Evolutionary conservation across 768 basidiomycete genomes (phyloP).

Genomic region (Russula vinacea): DNA sequence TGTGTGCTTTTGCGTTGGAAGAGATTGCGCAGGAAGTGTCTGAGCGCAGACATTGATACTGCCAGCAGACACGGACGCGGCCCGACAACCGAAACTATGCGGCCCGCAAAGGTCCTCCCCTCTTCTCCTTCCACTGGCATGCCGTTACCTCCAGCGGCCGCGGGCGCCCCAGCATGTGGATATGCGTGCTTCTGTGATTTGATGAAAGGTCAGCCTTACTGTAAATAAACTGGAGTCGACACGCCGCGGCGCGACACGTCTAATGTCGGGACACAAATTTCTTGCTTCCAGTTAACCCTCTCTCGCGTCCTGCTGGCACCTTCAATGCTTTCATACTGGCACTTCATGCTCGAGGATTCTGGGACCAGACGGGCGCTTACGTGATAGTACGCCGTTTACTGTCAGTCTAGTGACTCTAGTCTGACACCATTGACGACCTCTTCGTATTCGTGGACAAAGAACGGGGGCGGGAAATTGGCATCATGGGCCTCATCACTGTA

Average conservation of each 20-base stretch:
- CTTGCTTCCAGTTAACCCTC: too few relatives aligned
- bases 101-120: background rate
- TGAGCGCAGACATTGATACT: slow-evolving; percentile 7
- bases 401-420: too few relatives aligned
- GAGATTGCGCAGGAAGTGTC: slow-evolving; percentile 15
- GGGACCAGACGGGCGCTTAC: slow-evolving; percentile 23
- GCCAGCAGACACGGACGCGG: background rate
- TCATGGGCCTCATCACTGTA: slow-evolving; percentile 33
- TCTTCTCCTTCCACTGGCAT: background rate
- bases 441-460: too few relatives aligned
- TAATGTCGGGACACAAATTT: background rate
- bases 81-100: background rate
- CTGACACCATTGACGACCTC: too few relatives aligned
- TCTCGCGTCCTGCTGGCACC: background rate
- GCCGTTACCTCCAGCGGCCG: background rate
- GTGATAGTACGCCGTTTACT: too few relatives aligned
- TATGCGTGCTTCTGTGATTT: background rate
- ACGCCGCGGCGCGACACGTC: background rate
- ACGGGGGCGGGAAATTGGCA: too few relatives aligned
- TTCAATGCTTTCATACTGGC: background rate
- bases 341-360: slow-evolving; percentile 35
- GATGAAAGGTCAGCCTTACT: background rate
- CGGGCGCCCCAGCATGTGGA: background rate
- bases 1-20: slow-evolving; percentile 10
- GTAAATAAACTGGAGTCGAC: background rate